Conservation (phyloP, 1,284 basidiomycete species). For the Leucoagaricus sp. region DNA sequence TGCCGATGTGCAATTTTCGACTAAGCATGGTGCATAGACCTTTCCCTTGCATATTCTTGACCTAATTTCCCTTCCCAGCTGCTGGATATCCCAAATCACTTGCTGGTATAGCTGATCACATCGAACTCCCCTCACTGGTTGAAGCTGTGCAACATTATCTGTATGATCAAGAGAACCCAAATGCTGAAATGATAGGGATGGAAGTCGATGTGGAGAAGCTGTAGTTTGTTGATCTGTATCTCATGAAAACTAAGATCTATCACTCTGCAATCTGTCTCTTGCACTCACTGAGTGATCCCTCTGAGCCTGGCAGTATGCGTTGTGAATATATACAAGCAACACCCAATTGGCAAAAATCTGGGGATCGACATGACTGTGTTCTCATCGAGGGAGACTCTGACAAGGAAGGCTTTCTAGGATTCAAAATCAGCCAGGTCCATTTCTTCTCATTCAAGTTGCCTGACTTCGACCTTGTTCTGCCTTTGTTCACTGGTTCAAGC, state of each 20-base stretch:
- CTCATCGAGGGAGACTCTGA: background rate
- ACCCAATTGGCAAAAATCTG: background rate
- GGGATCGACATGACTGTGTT: background rate
- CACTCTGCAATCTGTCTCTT: background rate
- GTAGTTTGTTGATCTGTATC: background rate
- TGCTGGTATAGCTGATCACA: background rate
- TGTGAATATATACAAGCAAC: background rate
- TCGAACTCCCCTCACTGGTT: background rate
- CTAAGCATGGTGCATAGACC: background rate
- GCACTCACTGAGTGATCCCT: background rate
- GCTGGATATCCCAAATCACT: background rate
- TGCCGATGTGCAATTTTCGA: background rate
- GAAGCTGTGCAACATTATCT: background rate
- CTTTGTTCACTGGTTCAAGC: background rate
- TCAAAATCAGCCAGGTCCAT: background rate
- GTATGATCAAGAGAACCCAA: background rate
- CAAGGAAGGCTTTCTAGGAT: background rate
- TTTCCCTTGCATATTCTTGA: background rate
- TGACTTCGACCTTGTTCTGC: background rate
- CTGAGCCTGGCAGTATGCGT: background rate
- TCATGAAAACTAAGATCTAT: background rate
- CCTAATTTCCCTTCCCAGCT: background rate
- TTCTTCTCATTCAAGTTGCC: background rate
- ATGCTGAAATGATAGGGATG: background rate
- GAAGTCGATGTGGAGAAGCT: background rate